Evolutionary conservation across 768 basidiomycete genomes (phyloP).

Genomic region (Punctularia strigosozonata): DNA sequence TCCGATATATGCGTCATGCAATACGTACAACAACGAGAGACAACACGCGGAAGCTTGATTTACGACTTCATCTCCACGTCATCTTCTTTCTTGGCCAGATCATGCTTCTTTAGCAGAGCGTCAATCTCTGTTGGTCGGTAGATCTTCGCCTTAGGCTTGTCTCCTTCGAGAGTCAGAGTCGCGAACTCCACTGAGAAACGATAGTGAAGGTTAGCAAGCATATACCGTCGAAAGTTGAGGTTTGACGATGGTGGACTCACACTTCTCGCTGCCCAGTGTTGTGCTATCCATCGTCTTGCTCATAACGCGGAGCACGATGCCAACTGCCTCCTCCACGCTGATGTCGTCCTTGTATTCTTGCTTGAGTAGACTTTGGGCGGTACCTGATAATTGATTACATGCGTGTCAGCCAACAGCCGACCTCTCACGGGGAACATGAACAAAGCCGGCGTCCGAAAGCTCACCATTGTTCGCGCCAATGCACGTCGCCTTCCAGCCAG

Average conservation of each 20-base stretch:
- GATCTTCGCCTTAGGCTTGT: constrained; percentile 83
- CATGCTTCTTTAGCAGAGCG: constrained; percentile 64
- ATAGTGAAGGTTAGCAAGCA: constrained; percentile 4
- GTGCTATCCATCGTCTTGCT: constrained; percentile 99
- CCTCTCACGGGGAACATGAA: neutral
- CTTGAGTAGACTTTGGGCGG: constrained; percentile 88
- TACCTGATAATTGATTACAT: no score
- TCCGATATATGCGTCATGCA: no score
- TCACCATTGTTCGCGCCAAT: constrained; percentile 89
- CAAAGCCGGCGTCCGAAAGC: neutral
- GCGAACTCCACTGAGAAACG: constrained; percentile 79
- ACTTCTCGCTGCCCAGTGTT: constrained; percentile 89
- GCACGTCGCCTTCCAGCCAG: constrained; percentile 97
- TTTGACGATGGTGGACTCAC: constrained; percentile 57
- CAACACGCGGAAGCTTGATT: no score
- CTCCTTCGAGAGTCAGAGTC: constrained; percentile 79
- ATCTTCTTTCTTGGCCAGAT: constrained; percentile 80
- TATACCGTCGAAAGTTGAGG: neutral
- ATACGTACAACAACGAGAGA: no score
- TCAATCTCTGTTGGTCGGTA: constrained; percentile 86
- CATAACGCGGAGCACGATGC: constrained; percentile 88
- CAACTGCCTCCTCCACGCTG: constrained; percentile 80
- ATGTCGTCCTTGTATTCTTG: constrained; percentile 99
- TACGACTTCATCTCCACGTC: constrained; percentile 73
- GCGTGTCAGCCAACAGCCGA: no score